Evolutionary conservation across 768 basidiomycete species (phyloP).

Genomic region (Dentipellis sp.): DNA sequence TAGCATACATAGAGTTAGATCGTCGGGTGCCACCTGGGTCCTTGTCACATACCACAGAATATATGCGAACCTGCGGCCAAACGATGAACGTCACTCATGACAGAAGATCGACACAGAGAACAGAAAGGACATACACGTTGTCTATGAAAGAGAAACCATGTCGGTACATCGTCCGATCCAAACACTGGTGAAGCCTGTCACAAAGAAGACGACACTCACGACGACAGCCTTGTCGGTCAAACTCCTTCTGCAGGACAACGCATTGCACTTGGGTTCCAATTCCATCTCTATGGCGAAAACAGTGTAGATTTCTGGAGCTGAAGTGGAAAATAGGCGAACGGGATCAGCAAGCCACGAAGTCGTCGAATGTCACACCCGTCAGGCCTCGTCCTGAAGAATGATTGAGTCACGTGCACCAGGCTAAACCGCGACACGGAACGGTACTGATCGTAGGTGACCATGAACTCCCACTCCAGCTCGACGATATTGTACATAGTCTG

Average conservation of each 20-base stretch:
- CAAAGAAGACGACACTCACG: slow-evolving; percentile 35
- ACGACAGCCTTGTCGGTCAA: slow-evolving; percentile 79
- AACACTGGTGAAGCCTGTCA: background rate
- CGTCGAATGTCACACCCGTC: too few species aligned
- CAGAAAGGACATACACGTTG: slow-evolving; percentile 50
- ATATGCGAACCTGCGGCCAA: slow-evolving; percentile 65
- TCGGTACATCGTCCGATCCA: background rate
- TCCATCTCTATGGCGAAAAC: slow-evolving; percentile 39
- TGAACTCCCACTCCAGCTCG: background rate
- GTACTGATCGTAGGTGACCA: too few species aligned
- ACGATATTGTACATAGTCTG: background rate
- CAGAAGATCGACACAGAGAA: background rate
- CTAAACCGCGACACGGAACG: background rate
- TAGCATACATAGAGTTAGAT: slow-evolving; percentile 18
- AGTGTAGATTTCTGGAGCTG: too few species aligned
- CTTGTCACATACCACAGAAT: slow-evolving; percentile 51
- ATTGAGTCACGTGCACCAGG: background rate
- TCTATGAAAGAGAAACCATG: slow-evolving; percentile 28
- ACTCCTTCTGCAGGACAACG: slow-evolving; percentile 60
- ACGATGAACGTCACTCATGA: background rate
- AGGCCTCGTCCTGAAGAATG: background rate
- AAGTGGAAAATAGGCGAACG: too few species aligned
- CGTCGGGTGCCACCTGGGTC: background rate
- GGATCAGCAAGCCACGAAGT: too few species aligned
- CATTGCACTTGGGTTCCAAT: slow-evolving; percentile 68